Conservation (phyloP, 495 filamentous ascomycete genomes). For the Massariosphaeria phaeospora region DNA sequence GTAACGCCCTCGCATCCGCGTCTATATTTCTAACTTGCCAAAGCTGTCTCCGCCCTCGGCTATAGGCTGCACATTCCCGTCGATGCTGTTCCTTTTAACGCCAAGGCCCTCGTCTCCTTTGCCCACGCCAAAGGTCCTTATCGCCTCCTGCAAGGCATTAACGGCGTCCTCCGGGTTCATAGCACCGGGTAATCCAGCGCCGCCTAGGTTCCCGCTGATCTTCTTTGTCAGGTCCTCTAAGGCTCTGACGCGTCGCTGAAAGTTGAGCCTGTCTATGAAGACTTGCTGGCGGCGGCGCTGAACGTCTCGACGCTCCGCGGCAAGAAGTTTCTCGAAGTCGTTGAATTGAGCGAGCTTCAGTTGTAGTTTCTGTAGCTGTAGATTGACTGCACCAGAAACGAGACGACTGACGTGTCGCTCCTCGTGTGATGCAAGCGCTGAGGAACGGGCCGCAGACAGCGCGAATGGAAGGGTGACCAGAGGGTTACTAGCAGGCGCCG, state of each 20-base stretch:
- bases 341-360: constrained; percentile 84
- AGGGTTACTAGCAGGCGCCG: constrained; percentile 21
- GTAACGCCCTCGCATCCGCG: no score
- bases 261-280: constrained; percentile 83
- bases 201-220: constrained; percentile 14
- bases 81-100: constrained; percentile 17
- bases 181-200: constrained; percentile 15
- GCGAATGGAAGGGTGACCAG: constrained; percentile 77
- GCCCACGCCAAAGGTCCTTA: constrained; percentile 28
- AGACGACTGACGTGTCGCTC: constrained; percentile 93
- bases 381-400: constrained; percentile 78
- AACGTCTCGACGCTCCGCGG: constrained; percentile 86
- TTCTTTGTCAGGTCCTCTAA: constrained; percentile 61
- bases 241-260: constrained; percentile 79
- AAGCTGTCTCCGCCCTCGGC: constrained; percentile 22
- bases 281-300: constrained; percentile 86
- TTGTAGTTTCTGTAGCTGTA: constrained; percentile 42
- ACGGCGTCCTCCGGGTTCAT: constrained; percentile 27
- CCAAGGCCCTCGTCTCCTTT: constrained; percentile 30
- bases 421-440: constrained; percentile 86
- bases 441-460: constrained; percentile 75
- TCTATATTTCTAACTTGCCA: constrained; percentile 23
- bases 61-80: constrained; percentile 12
- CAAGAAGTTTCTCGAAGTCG: constrained; percentile 86
- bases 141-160: constrained; percentile 18